These are phyloP conservation scores for Hawksworthiomyces lignivorus DNA, from an alignment of 2,329 filamentous ascomycete species.

Conservation along the genomic window DNA sequence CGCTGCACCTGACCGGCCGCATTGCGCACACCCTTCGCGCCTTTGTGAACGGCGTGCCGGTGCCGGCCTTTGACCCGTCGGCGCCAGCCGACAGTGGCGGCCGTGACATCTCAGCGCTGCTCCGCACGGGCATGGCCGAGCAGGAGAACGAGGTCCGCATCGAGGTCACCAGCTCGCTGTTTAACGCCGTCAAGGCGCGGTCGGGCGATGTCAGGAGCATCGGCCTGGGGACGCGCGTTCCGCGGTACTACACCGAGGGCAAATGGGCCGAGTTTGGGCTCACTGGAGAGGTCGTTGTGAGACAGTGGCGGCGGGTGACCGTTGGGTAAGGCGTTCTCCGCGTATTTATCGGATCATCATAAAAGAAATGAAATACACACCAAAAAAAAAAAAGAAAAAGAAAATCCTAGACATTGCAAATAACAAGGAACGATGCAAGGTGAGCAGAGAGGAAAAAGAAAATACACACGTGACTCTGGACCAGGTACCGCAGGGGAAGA, in stretches of 20 bases:
- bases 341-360: too few relatives aligned
- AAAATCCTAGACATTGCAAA: too few relatives aligned
- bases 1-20: conserved; percentile 9
- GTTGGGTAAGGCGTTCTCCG: too few relatives aligned
- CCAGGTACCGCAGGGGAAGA: too few relatives aligned
- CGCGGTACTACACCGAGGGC: not conserved
- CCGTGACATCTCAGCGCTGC: conserved; percentile 7
- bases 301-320: not conserved
- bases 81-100: not conserved
- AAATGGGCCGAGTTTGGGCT: not conserved
- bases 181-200: conserved; percentile 10
- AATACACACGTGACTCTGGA: too few relatives aligned
- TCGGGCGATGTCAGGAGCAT: not conserved
- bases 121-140: not conserved
- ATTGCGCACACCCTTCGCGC: conserved; percentile 10
- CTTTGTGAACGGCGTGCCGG: conserved; percentile 9
- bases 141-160: conserved; percentile 7
- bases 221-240: not conserved
- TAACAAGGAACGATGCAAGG: too few relatives aligned
- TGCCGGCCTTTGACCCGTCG: conserved; percentile 10
- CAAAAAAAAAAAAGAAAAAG: too few relatives aligned
- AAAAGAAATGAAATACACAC: too few relatives aligned
- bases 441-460: too few relatives aligned
- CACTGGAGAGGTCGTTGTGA: not conserved
- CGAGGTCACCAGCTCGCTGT: conserved; percentile 12